Conservation (phyloP, 2,329 filamentous ascomycete species). For the Tetracladium maxilliforme region DNA sequence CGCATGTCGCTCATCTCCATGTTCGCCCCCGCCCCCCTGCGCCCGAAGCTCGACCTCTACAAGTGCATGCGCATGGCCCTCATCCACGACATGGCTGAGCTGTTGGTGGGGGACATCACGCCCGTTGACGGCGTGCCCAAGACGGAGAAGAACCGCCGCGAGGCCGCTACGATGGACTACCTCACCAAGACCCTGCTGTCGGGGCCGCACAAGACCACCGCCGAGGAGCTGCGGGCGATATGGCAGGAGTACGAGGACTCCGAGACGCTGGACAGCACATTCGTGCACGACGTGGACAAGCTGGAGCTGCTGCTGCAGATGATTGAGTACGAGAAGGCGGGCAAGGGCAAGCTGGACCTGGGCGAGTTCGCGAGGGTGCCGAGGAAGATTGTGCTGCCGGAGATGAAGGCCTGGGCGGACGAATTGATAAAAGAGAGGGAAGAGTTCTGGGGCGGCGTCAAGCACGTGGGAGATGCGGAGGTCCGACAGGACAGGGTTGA, state of each 20-base stretch:
- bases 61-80: conserved; percentile 93
- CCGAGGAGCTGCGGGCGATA: conserved; percentile 56
- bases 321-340: conserved; percentile 80
- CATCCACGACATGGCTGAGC: conserved; percentile 94
- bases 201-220: conserved; percentile 45
- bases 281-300: conserved; percentile 96
- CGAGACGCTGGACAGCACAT: conserved; percentile 68
- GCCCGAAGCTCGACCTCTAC: conserved; percentile 56
- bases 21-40: conserved; percentile 67
- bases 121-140: conserved; percentile 79
- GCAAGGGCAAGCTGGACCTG: conserved; percentile 50
- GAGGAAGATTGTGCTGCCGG: conserved; percentile 54
- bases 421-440: conserved; percentile 65
- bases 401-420: conserved; percentile 67
- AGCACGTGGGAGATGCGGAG: conserved; percentile 3
- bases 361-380: conserved; percentile 79
- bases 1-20: conserved; percentile 96
- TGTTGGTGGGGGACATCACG: conserved; percentile 91
- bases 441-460: conserved; percentile 45
- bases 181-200: conserved; percentile 60
- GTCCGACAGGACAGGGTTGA: conserved; percentile 4
- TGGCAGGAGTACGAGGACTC: conserved; percentile 96
- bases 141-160: conserved; percentile 75
- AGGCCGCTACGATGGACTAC: conserved; percentile 85
- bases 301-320: conserved; percentile 90